Percentiles rank a stretch among this genome's conserved stretches.
phyloP scores from a whole-genome alignment of 1,284 basidiomycete species.

The Puccinia hordei region DNA sequence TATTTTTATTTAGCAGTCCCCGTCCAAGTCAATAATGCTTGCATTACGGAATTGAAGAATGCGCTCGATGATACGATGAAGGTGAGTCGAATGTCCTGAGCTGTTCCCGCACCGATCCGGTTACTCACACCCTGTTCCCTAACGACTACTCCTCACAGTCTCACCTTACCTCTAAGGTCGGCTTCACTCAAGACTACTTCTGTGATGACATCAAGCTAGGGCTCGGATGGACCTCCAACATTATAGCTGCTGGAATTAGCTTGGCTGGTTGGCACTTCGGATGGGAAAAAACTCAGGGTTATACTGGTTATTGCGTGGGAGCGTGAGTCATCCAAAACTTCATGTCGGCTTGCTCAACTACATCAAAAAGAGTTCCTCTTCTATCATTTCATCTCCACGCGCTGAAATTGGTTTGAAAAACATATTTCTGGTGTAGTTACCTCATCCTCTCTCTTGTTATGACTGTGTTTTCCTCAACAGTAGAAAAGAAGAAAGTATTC shows the following conservation, averaged over 20 bases:
- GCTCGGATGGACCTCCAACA: constrained; percentile 37
- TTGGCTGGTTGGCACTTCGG: constrained; percentile 49
- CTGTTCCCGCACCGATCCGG: background rate
- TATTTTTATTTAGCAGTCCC: constrained; percentile 8
- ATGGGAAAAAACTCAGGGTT: constrained; percentile 43
- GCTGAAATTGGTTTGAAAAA: too few relatives aligned
- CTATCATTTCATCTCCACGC: background rate
- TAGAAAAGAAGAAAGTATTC: constrained; percentile 46
- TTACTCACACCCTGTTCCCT: background rate
- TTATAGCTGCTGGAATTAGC: constrained; percentile 40
- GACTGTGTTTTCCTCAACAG: background rate
- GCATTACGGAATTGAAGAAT: constrained; percentile 45
- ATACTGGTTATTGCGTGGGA: constrained; percentile 19
- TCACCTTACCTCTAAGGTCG: constrained; percentile 21
- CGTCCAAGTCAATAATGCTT: constrained; percentile 49
- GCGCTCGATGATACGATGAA: constrained; percentile 48
- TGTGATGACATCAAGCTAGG: constrained; percentile 38
- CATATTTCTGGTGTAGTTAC: constrained; percentile 6
- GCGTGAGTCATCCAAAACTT: constrained; percentile 13
- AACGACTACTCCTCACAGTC: background rate
- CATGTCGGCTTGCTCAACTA: background rate
- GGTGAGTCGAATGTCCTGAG: background rate
- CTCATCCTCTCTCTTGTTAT: constrained; percentile 4
- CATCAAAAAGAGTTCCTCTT: background rate
- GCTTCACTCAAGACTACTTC: constrained; percentile 32